These are phyloP conservation scores for Beauveria pseudobassiana DNA, from an alignment of 2,329 filamentous ascomycete species.

Conservation along the genomic window DNA sequence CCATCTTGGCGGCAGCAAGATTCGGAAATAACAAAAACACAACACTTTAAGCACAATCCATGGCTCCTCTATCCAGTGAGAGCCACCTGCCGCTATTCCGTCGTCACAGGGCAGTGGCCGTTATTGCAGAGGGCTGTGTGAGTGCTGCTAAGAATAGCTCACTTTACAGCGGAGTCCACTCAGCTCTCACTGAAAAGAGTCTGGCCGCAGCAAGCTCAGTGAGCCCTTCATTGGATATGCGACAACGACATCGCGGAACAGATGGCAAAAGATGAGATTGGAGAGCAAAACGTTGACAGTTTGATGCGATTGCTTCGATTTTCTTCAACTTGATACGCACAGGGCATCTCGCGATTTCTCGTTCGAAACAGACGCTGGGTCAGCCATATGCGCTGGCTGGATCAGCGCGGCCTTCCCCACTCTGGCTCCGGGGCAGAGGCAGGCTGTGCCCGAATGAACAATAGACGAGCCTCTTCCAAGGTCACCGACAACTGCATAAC, in stretches of 20 bases:
- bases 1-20: background rate
- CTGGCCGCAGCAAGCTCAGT: background rate
- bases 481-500: background rate
- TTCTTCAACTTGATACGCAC: background rate
- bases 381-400: background rate
- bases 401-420: background rate
- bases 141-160: constrained; percentile 7
- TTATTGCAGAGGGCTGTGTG: background rate
- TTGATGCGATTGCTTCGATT: background rate
- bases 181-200: background rate
- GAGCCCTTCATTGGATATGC: background rate
- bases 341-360: background rate
- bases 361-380: constrained; percentile 1
- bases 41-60: too few relatives aligned
- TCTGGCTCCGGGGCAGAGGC: background rate
- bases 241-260: background rate
- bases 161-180: background rate
- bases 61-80: too few relatives aligned
- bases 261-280: background rate
- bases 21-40: too few relatives aligned
- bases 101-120: background rate
- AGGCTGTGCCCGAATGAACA: background rate
- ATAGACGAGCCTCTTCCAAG: background rate
- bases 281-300: background rate
- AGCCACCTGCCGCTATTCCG: too few relatives aligned